Base-by-base conservation (phyloP, 75 land plant species). In the Adiantum capillusveneris region DNA sequence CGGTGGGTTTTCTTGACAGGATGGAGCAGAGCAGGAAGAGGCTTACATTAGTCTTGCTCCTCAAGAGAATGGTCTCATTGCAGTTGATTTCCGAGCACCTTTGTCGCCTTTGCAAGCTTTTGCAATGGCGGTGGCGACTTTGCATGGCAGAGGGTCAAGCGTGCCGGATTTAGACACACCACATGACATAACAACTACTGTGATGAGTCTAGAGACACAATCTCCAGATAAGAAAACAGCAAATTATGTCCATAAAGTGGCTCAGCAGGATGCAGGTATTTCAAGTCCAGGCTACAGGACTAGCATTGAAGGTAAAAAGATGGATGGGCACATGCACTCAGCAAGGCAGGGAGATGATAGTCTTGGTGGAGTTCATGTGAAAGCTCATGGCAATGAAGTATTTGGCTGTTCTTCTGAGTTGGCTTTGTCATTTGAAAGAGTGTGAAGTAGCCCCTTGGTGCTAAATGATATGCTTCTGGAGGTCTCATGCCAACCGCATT, bases 61-160 rank as follows among this genome's bases (percentile, higher is more conserved):
- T 30, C 54, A 56, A 30, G 68, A 59, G 0, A 69, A 71, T 14
- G 86, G 80, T 17, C 60, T 82, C 17, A 73, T 67, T 55, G 44
- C 66, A 16, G 66, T 82, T 24, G 66, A 74, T 21, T 79, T 79
- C 60, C 59, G 72, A 25, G 16, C 75, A 31, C 64, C 75, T 1
- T 57, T 82, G 27, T 65, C 79, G 12, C 26, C 59, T 25, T 45
- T 82, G 37, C 85, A 86, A 53, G 86, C 89, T 22, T 86, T 86
- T 43, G 63, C 77, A n/a, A 68, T 78, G 24, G 78, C 66, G 19
- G 65, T 79, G 0, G 80, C 89, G 19, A 60, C 71, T 42, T 49
- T 76, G 30, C 76, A 86, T 26, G 55, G 55, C 29, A 53, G 55
- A 24, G 55, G 28, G 29, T 53, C 55, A 25, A 27, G 55, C 25